Conservation (phyloP, 2,329 filamentous ascomycete species). For the Didymellaceae sp. region DNA sequence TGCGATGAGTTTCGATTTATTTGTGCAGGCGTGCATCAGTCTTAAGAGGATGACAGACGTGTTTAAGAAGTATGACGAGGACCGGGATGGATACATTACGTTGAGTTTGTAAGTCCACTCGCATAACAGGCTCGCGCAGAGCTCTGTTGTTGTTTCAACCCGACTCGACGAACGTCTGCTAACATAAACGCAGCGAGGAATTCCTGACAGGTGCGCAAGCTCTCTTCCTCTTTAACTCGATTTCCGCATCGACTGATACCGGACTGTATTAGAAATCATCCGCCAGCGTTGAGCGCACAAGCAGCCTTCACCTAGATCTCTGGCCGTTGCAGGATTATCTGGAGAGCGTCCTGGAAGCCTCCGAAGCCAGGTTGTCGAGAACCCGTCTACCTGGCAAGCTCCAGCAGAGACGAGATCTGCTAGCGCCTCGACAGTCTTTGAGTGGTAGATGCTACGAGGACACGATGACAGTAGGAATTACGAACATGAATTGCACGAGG, state of each 20-base stretch:
- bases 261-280: slow-evolving; percentile 58
- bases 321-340: not conserved
- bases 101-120: slow-evolving; percentile 59
- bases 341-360: not conserved
- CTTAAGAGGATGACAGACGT: slow-evolving; percentile 99
- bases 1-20: slow-evolving; percentile 77
- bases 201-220: slow-evolving; percentile 63
- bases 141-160: not conserved
- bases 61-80: slow-evolving; percentile 98
- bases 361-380: not conserved
- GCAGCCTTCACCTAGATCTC: not conserved
- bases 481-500: not conserved
- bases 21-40: slow-evolving; percentile 96
- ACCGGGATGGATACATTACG: slow-evolving; percentile 84
- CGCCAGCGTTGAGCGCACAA: slow-evolving; percentile 39
- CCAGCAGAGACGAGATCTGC: not conserved
- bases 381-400: no score
- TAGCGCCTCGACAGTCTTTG: not conserved
- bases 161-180: not conserved
- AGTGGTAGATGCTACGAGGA: not conserved
- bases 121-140: not conserved
- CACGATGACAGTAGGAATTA: not conserved
- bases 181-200: slow-evolving; percentile 51
- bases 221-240: slow-evolving; percentile 62
- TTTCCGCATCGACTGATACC: slow-evolving; percentile 58